phyloP scores from a whole-genome alignment of 495 filamentous ascomycete species.

The Pyrenula aspistea region DNA sequence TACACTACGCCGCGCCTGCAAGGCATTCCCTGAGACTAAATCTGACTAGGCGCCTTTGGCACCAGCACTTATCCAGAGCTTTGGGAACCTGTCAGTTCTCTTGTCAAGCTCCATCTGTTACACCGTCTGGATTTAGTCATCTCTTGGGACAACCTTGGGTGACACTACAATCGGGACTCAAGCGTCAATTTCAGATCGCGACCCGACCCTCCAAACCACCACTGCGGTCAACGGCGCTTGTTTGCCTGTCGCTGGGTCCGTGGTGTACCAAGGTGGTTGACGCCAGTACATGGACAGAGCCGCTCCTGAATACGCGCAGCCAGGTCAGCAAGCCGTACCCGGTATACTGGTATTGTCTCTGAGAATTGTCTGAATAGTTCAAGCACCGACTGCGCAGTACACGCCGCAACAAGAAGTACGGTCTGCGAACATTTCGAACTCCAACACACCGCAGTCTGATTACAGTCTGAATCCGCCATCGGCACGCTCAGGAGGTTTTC shows the following conservation, averaged over 20 bases:
- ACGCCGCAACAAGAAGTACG: constrained; percentile 67
- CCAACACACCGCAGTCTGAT: constrained; percentile 78
- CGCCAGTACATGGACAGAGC: constrained; percentile 68
- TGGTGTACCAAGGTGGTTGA: constrained; percentile 2
- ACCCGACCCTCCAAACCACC: neutral
- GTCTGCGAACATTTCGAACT: constrained; percentile 55
- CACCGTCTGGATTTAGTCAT: neutral
- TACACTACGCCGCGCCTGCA: neutral
- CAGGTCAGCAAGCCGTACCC: constrained; percentile 74
- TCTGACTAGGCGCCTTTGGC: neutral
- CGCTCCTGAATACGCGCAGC: constrained; percentile 88
- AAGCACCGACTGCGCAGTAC: constrained; percentile 43
- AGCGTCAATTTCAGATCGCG: neutral
- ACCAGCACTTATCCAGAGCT: neutral
- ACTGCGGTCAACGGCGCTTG: neutral
- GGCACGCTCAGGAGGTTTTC: constrained; percentile 67
- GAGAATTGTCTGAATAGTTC: constrained; percentile 73
- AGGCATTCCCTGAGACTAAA: neutral
- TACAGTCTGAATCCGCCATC: constrained; percentile 72
- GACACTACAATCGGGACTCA: neutral
- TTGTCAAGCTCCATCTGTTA: neutral
- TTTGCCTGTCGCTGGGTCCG: neutral
- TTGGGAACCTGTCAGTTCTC: neutral
- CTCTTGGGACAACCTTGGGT: neutral
- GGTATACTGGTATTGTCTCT: constrained; percentile 56